Base-by-base conservation (phyloP, 805 yeast species). In the Barnettozyma sp. region DNA sequence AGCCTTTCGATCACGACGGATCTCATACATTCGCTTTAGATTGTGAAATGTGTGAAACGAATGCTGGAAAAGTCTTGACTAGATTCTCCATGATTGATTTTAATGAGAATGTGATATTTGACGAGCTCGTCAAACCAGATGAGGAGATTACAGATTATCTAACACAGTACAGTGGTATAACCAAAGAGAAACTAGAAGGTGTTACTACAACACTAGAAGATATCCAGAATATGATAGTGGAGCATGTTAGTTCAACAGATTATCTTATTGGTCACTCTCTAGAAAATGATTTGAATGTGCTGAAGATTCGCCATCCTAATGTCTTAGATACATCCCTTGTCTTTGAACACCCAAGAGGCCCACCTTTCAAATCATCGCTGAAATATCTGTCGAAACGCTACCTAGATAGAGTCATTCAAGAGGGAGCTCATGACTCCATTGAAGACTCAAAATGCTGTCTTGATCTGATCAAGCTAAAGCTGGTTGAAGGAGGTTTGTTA, bases 11-110 rank as follows among this genome's bases (percentile, higher is more conserved):
- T 1, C 78, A 74, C 42, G 76, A 66, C 8, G 79, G 78, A 0
- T 70, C 82, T 0, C 76, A 68, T 38, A 73, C 82, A 0, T 85
- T 74, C 60, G 92, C 94, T 0, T 45, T 92, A 14, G 98, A 90
- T 59, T 92, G 98, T 65, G 98, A 90, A 59, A 92, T 90, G 86
- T 86, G 96, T 54, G 60, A 68, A 39, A 59, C 88, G 0, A 71
- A 63, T 0, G 43, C 50, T 2, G 87, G 86, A 0, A 67, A 70
- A 27, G 94, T 75, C 1, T 63, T 90, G 26, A 76, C 97, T 0
- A 66, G 97, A 35, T 74, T 84, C 0, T 82, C 95, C 2, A 45
- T 92, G 8, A 71, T 87, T 1, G 78, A 82, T 53, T 75, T 71
- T 46, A 67, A 75, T 34, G 71, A 70, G 13, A 68, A 71, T 5